A percentile compares a stretch with the other conserved stretches of the same genome.
Evolutionary conservation across 208 protist genomes (phyloP).

Genomic region (Herpetomonas tarakana): DNA sequence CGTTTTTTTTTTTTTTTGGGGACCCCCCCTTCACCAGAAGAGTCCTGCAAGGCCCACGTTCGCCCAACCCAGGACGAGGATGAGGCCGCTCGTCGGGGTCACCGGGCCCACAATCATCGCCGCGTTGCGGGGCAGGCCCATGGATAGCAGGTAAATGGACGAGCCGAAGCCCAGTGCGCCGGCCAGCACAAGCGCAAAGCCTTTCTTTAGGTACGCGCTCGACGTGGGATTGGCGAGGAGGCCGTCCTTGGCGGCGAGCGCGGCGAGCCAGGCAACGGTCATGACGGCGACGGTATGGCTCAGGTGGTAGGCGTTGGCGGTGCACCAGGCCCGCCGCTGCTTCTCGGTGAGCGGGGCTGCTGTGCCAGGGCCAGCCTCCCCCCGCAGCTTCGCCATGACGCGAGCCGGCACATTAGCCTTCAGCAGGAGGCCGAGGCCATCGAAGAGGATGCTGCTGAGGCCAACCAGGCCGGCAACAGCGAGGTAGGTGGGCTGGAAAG

Average conservation of each 20-base stretch:
- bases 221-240: conserved; percentile 22
- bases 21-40: conserved; percentile 27
- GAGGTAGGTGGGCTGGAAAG: background rate
- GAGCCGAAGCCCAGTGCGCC: conserved; percentile 55
- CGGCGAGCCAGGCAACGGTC: conserved; percentile 14
- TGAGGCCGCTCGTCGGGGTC: conserved; percentile 60
- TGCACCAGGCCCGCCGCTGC: conserved; percentile 15
- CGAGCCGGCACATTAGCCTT: conserved; percentile 2
- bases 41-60: conserved; percentile 50
- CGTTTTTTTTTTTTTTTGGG: no score
- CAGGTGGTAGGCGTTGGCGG: conserved; percentile 20
- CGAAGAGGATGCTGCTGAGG: conserved; percentile 16
- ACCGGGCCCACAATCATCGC: conserved; percentile 49
- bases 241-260: conserved; percentile 28
- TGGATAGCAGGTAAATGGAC: conserved; percentile 66
- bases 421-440: conserved; percentile 9
- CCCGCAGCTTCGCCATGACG: background rate
- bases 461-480: conserved; percentile 13
- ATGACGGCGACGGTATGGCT: conserved; percentile 10
- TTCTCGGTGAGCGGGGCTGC: conserved; percentile 2
- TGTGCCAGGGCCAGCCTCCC: background rate
- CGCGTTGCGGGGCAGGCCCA: conserved; percentile 19
- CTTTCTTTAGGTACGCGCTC: conserved; percentile 29
- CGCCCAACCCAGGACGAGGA: conserved; percentile 66
- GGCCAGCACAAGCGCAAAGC: conserved; percentile 44